These are phyloP conservation scores for Dorcoceras hygrometricum DNA, from an alignment of 257 asterid genomes.

Conservation along the genomic window DNA sequence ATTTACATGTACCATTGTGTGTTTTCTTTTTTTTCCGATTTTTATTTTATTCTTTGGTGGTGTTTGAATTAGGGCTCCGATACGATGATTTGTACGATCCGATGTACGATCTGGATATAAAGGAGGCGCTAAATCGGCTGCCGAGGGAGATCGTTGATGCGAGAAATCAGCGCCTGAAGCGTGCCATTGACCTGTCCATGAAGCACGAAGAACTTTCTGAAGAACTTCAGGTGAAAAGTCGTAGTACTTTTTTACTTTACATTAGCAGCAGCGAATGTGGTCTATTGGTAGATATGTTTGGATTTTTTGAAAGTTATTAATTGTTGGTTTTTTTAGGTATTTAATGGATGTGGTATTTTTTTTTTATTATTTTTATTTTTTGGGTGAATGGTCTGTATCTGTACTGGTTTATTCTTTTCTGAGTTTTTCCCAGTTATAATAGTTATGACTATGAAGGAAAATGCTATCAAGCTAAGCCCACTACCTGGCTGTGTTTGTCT, in stretches of 20 bases:
- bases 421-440: too few species aligned
- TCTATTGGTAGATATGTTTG: background rate
- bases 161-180: conserved; percentile 77
- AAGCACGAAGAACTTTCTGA: conserved; percentile 72
- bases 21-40: background rate
- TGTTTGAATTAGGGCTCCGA: conserved; percentile 57
- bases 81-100: conserved; percentile 88
- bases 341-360: background rate
- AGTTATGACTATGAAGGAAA: too few species aligned
- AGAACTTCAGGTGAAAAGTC: conserved; percentile 58
- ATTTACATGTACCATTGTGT: background rate
- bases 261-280: background rate
- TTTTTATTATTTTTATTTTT: too few species aligned
- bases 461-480: background rate
- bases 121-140: conserved; percentile 89
- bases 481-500: background rate
- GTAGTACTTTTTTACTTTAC: background rate
- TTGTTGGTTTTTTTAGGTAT: background rate
- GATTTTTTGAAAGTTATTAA: background rate
- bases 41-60: conserved; percentile 12
- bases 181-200: conserved; percentile 92
- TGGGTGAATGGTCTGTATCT: background rate
- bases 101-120: conserved; percentile 69
- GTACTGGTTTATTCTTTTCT: background rate
- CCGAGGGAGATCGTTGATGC: conserved; percentile 83